These are phyloP conservation scores for Scheffersomyces amazonensis DNA, from an alignment of 805 yeast genomes.

Conservation along the genomic window DNA sequence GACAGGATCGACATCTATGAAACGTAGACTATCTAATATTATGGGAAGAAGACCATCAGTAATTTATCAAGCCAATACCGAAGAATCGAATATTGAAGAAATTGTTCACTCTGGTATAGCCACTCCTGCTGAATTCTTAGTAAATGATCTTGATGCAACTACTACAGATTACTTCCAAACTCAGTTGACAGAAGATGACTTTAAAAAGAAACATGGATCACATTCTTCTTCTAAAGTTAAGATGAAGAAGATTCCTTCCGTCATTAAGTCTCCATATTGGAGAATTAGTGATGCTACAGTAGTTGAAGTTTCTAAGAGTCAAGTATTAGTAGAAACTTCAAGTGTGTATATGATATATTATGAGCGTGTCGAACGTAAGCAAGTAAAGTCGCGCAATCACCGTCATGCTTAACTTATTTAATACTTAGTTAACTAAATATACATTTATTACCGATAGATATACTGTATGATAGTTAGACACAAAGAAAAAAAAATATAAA, in stretches of 20 bases:
- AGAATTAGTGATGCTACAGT: slow-evolving; percentile 75
- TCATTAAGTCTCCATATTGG: slow-evolving; percentile 71
- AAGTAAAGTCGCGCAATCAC: slow-evolving; percentile 9
- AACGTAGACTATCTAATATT: slow-evolving; percentile 18
- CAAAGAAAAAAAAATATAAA: neutral
- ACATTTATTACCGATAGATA: too few species aligned
- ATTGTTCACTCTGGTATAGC: slow-evolving; percentile 35
- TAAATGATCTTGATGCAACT: slow-evolving; percentile 18
- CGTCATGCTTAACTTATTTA: too few species aligned
- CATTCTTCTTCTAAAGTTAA: slow-evolving; percentile 20
- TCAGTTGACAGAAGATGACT: slow-evolving; percentile 5
- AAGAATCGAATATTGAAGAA: slow-evolving; percentile 33
- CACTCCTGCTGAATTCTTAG: slow-evolving; percentile 41
- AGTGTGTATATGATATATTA: slow-evolving; percentile 88
- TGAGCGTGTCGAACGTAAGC: slow-evolving; percentile 49
- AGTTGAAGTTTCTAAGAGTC: slow-evolving; percentile 54
- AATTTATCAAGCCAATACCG: slow-evolving; percentile 35
- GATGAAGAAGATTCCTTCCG: slow-evolving; percentile 54
- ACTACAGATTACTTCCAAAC: slow-evolving; percentile 24
- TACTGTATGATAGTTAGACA: too few species aligned
- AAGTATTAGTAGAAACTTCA: slow-evolving; percentile 63
- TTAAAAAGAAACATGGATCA: slow-evolving; percentile 1
- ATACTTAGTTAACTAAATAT: too few species aligned
- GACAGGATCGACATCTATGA: neutral
- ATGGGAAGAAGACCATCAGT: slow-evolving; percentile 42